phyloP scores from a whole-genome alignment of 169 alveolate species.

The Eimeria praecox region DNA sequence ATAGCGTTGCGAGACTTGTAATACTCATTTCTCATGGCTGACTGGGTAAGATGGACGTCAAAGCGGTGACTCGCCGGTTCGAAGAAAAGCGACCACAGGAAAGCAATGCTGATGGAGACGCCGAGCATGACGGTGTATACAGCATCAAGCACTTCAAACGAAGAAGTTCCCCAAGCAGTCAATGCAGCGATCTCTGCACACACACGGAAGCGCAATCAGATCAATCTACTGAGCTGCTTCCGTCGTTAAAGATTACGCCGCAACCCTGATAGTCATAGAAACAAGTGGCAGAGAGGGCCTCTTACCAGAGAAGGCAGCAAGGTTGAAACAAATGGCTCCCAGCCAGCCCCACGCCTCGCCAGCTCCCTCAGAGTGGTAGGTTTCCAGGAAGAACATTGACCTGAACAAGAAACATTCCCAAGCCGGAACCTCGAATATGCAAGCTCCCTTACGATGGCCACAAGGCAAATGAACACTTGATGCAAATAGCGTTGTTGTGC shows the following conservation, averaged over 20 bases:
- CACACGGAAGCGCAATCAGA: background rate
- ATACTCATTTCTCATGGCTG: too few species aligned
- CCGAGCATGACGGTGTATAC: conserved; percentile 91
- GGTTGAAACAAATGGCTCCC: conserved; percentile 90
- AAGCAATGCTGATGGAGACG: conserved; percentile 88
- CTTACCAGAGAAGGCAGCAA: conserved; percentile 88
- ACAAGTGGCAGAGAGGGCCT: background rate
- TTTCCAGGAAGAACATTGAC: conserved; percentile 92
- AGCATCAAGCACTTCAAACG: conserved; percentile 89
- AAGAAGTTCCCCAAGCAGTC: conserved; percentile 87
- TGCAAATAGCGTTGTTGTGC: background rate
- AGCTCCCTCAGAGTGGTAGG: conserved; percentile 95
- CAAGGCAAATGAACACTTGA: background rate
- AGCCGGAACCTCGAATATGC: background rate
- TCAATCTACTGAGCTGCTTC: background rate
- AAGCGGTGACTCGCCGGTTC: conserved; percentile 94
- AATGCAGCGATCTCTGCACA: conserved; percentile 89
- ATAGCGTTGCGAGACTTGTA: too few species aligned
- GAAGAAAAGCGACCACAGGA: conserved; percentile 94
- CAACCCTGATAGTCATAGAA: background rate
- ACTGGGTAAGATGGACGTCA: too few species aligned
- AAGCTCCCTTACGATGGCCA: background rate
- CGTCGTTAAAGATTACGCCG: background rate
- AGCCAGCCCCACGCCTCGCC: conserved; percentile 96
- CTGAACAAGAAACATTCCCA: background rate